Evolutionary conservation across 768 basidiomycete species (phyloP), one percentile per base, ranked within the genome.

Genomic region (Lactifluus piperatus): DNA sequence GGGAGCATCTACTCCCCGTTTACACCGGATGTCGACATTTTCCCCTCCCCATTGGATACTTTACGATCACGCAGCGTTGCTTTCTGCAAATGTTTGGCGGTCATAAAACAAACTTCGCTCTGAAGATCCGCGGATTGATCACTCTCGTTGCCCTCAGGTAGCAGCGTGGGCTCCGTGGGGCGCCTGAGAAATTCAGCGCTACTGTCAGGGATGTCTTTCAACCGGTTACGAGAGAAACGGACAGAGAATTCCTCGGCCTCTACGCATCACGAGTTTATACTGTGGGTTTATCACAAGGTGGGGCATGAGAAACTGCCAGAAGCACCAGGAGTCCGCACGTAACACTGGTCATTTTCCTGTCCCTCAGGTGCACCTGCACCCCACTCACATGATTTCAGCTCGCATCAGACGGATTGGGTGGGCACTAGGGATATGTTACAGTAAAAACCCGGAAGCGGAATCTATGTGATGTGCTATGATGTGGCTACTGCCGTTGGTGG

Each of bases 391-490:
- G 24, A 41, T 49, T 18, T 56, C 32, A 20, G 22, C 22, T 27
- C 18, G 30, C n/a, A 56, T 41, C 4, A 18, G 24, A 54, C 30
- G 24, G 39, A 44, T 20, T 7, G 26, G 13, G 53, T 22, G 16
- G 11, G 52, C 27, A n/a, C 27, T 46, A n/a, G 51, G 39, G 22
- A 51, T 52, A 61, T 56, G 54, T 54, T 36, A 50, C 43, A 30
- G 29, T 52, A 47, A 47, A 20, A 26, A 51, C 36, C 29, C 22
- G 4, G 55, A 46, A 52, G 34, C 24, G n/a, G 24, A 56, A 32
- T 51, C 49, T 61, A 61, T 11, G 24, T 7, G 45, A 30, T 22
- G 48, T 51, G 36, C 36, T 60, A 60, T 52, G 61, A 34, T 5
- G 54, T 37, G 5, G 46, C 45, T 10, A 62, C 54, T 50, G 46